Conservation (phyloP, 116 monocot species). For the Trichopus zeylanicus region DNA sequence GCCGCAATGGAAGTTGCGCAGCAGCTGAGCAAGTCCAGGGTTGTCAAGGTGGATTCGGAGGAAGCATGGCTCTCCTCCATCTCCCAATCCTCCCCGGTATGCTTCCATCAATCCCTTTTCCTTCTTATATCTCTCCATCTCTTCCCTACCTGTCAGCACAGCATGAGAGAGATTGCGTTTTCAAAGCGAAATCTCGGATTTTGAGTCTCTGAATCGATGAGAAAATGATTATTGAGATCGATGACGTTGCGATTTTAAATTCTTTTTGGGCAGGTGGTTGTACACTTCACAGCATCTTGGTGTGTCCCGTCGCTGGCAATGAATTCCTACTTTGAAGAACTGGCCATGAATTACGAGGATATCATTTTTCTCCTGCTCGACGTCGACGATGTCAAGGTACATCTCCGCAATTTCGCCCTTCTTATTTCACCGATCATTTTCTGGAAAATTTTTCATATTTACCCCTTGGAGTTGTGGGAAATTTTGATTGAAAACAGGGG, state of each 20-base stretch:
- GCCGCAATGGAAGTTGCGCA: conserved; percentile 3
- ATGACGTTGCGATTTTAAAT: too few species aligned
- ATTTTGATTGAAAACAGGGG: conserved; percentile 28
- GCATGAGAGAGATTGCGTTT: too few species aligned
- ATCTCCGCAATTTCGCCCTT: not conserved
- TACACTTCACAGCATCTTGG: conserved; percentile 75
- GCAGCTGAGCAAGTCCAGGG: conserved; percentile 26
- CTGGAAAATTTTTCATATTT: too few species aligned
- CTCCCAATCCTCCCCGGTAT: conserved; percentile 46
- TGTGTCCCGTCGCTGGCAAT: conserved; percentile 72
- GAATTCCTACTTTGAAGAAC: conserved; percentile 59
- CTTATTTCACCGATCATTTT: not conserved
- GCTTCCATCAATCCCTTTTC: conserved; percentile 1
- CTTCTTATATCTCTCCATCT: not conserved
- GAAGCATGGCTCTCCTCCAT: conserved; percentile 44
- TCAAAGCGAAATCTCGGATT: not conserved
- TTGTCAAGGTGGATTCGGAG: conserved; percentile 49
- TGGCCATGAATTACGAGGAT: conserved; percentile 38
- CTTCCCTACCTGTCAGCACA: not conserved
- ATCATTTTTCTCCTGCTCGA: conserved; percentile 58
- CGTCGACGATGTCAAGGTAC: conserved; percentile 77
- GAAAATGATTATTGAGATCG: not conserved
- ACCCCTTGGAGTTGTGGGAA: too few species aligned
- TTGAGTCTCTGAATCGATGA: not conserved
- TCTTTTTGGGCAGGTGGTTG: conserved; percentile 40